Evolutionary conservation across 148 eudicot species (phyloP), one percentile per base, ranked within the genome.

Genomic region (Rhododendron ovatum): DNA sequence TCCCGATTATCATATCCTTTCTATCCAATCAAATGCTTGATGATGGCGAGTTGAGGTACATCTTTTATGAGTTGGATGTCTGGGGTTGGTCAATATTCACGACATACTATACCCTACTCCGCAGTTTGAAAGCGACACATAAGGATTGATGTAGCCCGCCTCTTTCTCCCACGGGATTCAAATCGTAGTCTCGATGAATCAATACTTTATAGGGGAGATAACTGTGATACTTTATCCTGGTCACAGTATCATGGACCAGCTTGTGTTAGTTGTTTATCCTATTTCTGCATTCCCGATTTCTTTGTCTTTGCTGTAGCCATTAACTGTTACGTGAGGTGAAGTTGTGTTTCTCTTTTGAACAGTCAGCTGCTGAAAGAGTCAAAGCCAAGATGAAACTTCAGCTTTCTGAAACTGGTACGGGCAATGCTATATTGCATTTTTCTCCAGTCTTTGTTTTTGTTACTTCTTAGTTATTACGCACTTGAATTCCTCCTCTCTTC

Each of bases 371-470:
- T 86, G 98, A 96, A 87, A 94, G 91, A 92, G 95, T 96, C 78
- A 96, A 94, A 90, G 99, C 98, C 59, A 96, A 94, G 92, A 94
- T 96, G 96, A 95, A 95, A 87, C 88, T 95, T 89, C 99, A 96
- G 91, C 98, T 96, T 86, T 90, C 96, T 26, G 93, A 91, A 92
- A 93, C 98, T 84, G 98, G 99, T 94, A 92, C 63, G 37, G 48
- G 57, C 69, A 57, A 71, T 47, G 81, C 61, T 85, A 13, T 83
- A 39, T 28, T 47, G 33, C 47, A 55, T 20, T 10, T 73, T 55
- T 33, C 28, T 67, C 74, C 47, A 7, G 37, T 78, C 75, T 82
- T 55, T 47, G 15, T 75, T 65, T 86, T 80, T 81, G 8, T 3
- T 11, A 47, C 15, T 79, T 45, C 20, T 10, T 11, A 47, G 7